A percentile compares a stretch with the other conserved stretches of the same genome.
Evolutionary conservation across 306 rosid species (phyloP).

Genomic region (Psophocarpus tetragonolobus): DNA sequence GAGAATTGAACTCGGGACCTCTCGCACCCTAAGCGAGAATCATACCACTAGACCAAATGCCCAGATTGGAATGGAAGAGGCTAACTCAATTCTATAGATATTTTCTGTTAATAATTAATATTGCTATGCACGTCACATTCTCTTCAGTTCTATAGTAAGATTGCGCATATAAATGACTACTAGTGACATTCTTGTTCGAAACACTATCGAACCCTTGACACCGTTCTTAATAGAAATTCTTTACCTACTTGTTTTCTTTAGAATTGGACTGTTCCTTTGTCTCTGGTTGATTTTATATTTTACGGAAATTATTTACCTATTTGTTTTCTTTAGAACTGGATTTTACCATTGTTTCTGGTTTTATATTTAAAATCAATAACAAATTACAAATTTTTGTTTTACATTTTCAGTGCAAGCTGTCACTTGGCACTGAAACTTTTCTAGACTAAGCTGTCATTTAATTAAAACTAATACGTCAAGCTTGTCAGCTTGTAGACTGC

Average conservation of each 20-base stretch:
- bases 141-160: not conserved
- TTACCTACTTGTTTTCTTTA: not conserved
- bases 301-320: not conserved
- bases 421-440: not conserved
- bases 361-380: not conserved
- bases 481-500: not conserved
- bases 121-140: not conserved
- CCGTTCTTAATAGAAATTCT: not conserved
- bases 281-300: not conserved
- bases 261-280: not conserved
- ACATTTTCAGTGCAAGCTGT: not conserved
- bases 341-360: not conserved
- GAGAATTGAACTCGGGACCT: conserved; percentile 56
- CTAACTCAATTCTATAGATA: not conserved
- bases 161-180: not conserved
- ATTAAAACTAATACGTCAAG: not conserved
- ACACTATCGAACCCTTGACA: not conserved
- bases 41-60: conserved; percentile 71
- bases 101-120: not conserved
- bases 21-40: conserved; percentile 76
- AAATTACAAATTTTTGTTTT: not conserved
- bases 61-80: not conserved
- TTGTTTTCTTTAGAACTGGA: not conserved
- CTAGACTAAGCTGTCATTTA: not conserved
- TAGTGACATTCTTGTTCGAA: not conserved